A percentile compares a stretch with the other conserved stretches of the same genome.
These are phyloP conservation scores for Polychytrium aggregatum DNA, from an alignment of 192 early-diverging fungal species.

Conservation along the genomic window DNA sequence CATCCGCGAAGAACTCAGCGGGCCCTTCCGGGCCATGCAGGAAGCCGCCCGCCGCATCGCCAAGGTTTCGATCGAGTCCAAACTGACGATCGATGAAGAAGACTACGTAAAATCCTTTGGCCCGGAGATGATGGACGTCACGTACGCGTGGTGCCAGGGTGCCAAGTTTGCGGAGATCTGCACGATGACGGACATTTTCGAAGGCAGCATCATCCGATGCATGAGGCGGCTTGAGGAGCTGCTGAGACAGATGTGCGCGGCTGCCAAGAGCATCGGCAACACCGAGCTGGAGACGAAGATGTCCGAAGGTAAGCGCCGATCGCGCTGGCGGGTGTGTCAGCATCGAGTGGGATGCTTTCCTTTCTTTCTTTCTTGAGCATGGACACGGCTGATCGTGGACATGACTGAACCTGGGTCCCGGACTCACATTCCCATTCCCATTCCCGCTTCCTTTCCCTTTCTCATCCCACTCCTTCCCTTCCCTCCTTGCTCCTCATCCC, in stretches of 20 bases:
- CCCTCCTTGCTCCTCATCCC: too few species aligned
- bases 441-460: too few species aligned
- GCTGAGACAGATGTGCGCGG: constrained; percentile 76
- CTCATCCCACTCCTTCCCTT: too few species aligned
- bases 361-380: too few species aligned
- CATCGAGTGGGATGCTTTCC: too few species aligned
- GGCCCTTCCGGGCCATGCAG: constrained; percentile 66
- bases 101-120: constrained; percentile 79
- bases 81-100: constrained; percentile 75
- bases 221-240: constrained; percentile 87
- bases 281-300: constrained; percentile 89
- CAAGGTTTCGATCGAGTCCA: constrained; percentile 76
- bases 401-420: too few species aligned
- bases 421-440: too few species aligned
- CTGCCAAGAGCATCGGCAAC: constrained; percentile 91
- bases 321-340: too few species aligned
- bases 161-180: constrained; percentile 90
- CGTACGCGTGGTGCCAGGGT: constrained; percentile 81
- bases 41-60: constrained; percentile 78
- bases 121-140: constrained; percentile 88
- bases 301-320: constrained; percentile 60
- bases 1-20: constrained; percentile 65
- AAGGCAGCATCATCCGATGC: constrained; percentile 83
- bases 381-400: too few species aligned
- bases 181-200: constrained; percentile 89